These are phyloP conservation scores for Pseudocercospora macadamiae DNA, from an alignment of 2,329 filamentous ascomycete species.

Conservation along the genomic window DNA sequence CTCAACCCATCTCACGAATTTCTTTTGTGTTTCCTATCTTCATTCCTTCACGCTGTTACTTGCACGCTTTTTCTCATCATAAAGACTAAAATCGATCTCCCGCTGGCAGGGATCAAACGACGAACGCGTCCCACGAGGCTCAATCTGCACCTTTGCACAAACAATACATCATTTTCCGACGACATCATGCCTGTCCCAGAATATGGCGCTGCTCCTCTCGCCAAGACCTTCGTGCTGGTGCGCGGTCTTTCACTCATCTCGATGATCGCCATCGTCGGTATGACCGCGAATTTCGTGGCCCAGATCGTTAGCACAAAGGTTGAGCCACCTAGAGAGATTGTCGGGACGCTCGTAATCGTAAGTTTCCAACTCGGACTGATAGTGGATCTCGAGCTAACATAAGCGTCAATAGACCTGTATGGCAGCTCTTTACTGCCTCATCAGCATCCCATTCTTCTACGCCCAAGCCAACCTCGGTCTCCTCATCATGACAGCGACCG, in stretches of 20 bases:
- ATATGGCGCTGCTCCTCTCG: conserved; percentile 69
- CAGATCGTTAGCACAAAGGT: conserved; percentile 70
- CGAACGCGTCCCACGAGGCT: conserved; percentile 13
- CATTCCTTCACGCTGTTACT: conserved; percentile 15
- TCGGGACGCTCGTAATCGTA: conserved; percentile 80
- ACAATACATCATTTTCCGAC: conserved; percentile 9
- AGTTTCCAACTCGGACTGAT: no score
- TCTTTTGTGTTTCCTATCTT: conserved; percentile 18
- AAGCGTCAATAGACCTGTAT: conserved; percentile 66
- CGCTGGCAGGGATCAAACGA: conserved; percentile 31
- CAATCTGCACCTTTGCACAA: conserved; percentile 12
- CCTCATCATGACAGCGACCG: conserved; percentile 69
- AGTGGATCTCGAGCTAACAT: background rate
- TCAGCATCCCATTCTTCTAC: conserved; percentile 76
- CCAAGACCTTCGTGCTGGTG: conserved; percentile 75
- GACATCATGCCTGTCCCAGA: conserved; percentile 57
- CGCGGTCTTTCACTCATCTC: conserved; percentile 71
- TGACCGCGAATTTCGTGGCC: conserved; percentile 80
- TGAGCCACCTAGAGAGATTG: conserved; percentile 70
- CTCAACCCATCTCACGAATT: conserved; percentile 16
- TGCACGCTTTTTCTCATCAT: conserved; percentile 5
- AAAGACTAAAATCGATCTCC: conserved; percentile 22
- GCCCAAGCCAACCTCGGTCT: conserved; percentile 77
- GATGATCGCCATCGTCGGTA: conserved; percentile 76
- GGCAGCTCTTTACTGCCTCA: conserved; percentile 72